Evolutionary conservation across 495 filamentous ascomycete species (phyloP), one percentile per base, ranked within the genome.

Genomic region (Penicillium turbatum): DNA sequence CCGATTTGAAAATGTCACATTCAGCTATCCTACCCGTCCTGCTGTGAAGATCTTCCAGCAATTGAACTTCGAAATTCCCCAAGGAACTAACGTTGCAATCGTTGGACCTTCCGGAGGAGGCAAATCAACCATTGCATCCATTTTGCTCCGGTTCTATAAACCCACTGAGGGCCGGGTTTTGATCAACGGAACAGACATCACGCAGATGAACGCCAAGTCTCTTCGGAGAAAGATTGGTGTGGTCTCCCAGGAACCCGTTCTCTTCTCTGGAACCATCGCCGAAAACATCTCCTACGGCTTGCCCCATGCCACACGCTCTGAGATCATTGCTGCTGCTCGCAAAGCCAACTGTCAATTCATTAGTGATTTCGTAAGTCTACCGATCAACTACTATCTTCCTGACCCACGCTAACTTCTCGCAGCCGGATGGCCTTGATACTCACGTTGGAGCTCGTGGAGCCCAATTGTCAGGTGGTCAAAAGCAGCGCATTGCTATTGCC

Each of bases 261-360:
- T 99, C 12, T 96, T 99, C 72, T 96, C 90, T 1, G 93, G 95
- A 34, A 90, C 89, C 0, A 89, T 99, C 56, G 92, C 93, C 0
- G 92, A 97, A 57, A 99, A 99, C 55, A 97, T 99, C 45, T 80
- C 93, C 2, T 97, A 99, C 61, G 95, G 91, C 31, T 86, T 86
- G 51, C 93, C 95, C 5, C 59, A 75, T 35, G 95, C 93, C 2
- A 86, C 84, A 2, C 76, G 88, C 16, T 74, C 82, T 0, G 90
- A 96, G 60, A 95, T 97, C 50, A 79, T 96, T 38, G 78, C 81
- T 16, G 93, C 93, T 4, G 93, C 93, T 0, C 80, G 87, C 51
- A 89, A 93, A 63, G 93, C 93, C n/a, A 98, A 98, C 68, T 97
- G 93, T 68, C 82, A 86, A 47, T 98, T 98, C 65, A 96, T 98